Base-by-base conservation (phyloP, 768 basidiomycete genomes). In the Piloderma croceum region DNA sequence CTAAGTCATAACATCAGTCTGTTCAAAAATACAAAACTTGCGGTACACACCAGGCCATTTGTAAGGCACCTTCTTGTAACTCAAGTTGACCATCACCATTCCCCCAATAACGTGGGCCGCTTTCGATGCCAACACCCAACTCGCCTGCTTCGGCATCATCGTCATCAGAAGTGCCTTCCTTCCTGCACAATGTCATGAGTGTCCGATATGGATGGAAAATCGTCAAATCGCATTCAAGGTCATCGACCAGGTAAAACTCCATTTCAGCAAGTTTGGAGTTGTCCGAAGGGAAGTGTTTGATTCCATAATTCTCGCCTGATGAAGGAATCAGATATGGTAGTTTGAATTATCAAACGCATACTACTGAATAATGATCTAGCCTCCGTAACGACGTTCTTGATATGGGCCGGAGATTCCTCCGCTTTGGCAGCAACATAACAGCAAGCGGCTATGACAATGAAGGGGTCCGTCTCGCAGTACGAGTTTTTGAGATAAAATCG, bases 171-270 rank as follows among this genome's bases (percentile, higher is more conserved):
- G 70, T 64, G 1, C 60, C 43, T 4, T 52, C 49, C 44, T 78
- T 77, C 44, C 76, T 82, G 51, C 85, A 87, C 13, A 96, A 68
- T 2, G 84, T 70, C 31, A 86, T 66, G 18, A 98, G 75, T 1
- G 90, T 88, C 38, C 91, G 81, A 62, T 99, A 99, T 0, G 96
- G 94, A 59, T 97, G 96, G 59, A 91, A 97, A 6, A 97, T 76
- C 40, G 83, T 76, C 31, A 99, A 68, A 61, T 98, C 90, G 53
- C 94, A 97, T 59, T 96, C 92, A 20, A 98, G 76, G 57, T 99
- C 93, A 55, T 90, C 90, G 18, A 99, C 83, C 7, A 98, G 80
- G 65, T 94, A 98, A 65, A 98, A 98, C 58, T 98, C 94, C 93
- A 97, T 97, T 60, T 99, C 96, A 3, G 93, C 96, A 11, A 99